A percentile compares a stretch with the other conserved stretches of the same genome.
phyloP scores from a whole-genome alignment of 495 filamentous ascomycete genomes.

The Neurospora hispaniola region DNA sequence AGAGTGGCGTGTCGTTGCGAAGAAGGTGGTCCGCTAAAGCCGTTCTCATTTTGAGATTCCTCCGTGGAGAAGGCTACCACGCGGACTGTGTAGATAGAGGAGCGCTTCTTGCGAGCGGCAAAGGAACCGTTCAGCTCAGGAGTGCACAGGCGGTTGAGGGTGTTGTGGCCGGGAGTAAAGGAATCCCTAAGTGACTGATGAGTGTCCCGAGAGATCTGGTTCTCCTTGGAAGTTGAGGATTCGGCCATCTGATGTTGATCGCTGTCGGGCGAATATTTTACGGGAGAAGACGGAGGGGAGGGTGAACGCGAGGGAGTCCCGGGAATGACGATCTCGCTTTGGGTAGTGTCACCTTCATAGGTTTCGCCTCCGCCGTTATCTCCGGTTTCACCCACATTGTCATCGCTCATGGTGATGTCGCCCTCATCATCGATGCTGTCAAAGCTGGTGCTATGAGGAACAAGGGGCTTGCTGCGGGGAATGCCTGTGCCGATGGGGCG shows the following conservation, averaged over 20 bases:
- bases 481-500: background rate
- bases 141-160: background rate
- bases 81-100: constrained; percentile 14
- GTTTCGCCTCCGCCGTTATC: background rate
- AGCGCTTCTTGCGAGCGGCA: constrained; percentile 3
- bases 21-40: constrained; percentile 13
- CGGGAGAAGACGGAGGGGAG: background rate
- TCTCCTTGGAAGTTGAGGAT: background rate
- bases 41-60: constrained; percentile 3
- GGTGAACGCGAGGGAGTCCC: background rate
- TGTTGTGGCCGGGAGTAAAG: background rate
- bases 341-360: background rate
- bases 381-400: background rate
- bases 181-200: background rate
- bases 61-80: constrained; percentile 11
- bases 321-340: background rate
- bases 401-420: background rate
- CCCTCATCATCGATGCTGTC: background rate
- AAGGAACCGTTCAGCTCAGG: background rate
- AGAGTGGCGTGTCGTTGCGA: constrained; percentile 11
- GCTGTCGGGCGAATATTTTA: background rate
- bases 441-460: background rate
- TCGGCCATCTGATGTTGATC: background rate
- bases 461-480: background rate
- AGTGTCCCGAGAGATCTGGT: background rate